Conservation (phyloP, 371 early-diverging fungal species). For the Mortierella sp. region DNA sequence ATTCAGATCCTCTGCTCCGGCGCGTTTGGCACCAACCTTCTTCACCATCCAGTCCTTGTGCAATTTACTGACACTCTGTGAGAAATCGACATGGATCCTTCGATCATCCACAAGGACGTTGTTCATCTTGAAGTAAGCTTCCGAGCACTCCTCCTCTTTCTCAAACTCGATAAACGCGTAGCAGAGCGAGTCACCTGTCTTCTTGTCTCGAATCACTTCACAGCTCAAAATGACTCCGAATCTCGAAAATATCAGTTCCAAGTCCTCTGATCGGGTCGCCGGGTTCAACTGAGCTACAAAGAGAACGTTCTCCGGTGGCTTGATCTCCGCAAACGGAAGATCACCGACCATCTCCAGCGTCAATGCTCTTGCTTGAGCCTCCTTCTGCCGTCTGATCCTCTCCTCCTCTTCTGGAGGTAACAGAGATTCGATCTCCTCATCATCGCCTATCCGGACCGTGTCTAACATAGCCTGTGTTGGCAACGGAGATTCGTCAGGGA, state of each 20-base stretch:
- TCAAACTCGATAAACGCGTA: slow-evolving; percentile 98
- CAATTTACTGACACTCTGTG: slow-evolving; percentile 93
- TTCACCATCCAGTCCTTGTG: slow-evolving; percentile 78
- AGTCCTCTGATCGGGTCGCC: slow-evolving; percentile 90
- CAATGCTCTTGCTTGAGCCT: slow-evolving; percentile 90
- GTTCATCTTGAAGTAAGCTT: slow-evolving; percentile 92
- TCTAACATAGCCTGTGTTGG: slow-evolving; percentile 86
- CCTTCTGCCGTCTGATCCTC: slow-evolving; percentile 69
- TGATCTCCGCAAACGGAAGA: slow-evolving; percentile 95
- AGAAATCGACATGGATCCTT: slow-evolving; percentile 97
- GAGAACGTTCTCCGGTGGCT: slow-evolving; percentile 96
- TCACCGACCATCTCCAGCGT: slow-evolving; percentile 99
- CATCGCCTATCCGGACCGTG: slow-evolving; percentile 83
- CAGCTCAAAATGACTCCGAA: slow-evolving; percentile 93
- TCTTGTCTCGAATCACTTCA: slow-evolving; percentile 91
- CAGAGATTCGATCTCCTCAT: slow-evolving; percentile 82
- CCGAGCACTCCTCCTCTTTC: slow-evolving; percentile 88
- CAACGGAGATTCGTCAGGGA: slow-evolving; percentile 83
- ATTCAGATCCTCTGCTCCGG: slow-evolving; percentile 29
- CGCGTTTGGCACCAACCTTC: slow-evolving; percentile 45
- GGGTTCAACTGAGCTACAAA: slow-evolving; percentile 98
- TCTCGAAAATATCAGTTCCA: slow-evolving; percentile 92
- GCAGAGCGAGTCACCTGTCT: slow-evolving; percentile 86
- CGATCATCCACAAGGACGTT: slow-evolving; percentile 97
- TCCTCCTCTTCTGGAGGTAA: slow-evolving; percentile 79